These are phyloP conservation scores for Capronia epimyces DNA, from an alignment of 2,329 filamentous ascomycete species.

Conservation along the genomic window DNA sequence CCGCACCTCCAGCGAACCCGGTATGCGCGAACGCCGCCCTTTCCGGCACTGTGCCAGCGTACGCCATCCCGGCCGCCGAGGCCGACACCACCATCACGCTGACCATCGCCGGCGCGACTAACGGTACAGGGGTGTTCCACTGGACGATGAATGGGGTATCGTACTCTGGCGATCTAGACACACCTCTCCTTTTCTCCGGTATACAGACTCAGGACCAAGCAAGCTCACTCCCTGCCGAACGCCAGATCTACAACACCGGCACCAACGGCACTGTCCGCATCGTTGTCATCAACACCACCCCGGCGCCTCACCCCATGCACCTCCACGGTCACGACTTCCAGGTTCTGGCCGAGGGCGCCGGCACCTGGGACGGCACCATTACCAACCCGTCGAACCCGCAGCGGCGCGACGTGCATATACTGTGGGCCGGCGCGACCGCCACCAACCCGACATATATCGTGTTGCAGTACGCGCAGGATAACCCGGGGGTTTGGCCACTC, in stretches of 20 bases:
- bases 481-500: conserved; percentile 42
- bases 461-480: conserved; percentile 40
- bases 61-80: conserved; percentile 41
- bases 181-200: conserved; percentile 38
- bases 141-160: conserved; percentile 34
- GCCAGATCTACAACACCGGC: conserved; percentile 22
- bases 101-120: conserved; percentile 39
- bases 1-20: conserved; percentile 46
- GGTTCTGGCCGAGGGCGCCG: conserved; percentile 22
- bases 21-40: conserved; percentile 56
- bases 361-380: conserved; percentile 23
- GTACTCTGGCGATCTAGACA: conserved; percentile 45
- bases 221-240: conserved; percentile 8
- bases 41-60: conserved; percentile 48
- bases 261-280: conserved; percentile 17
- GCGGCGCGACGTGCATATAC: conserved; percentile 36
- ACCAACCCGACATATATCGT: conserved; percentile 34
- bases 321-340: conserved; percentile 32
- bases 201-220: conserved; percentile 1
- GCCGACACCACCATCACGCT: conserved; percentile 40
- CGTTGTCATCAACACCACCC: conserved; percentile 26
- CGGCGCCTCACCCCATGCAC: conserved; percentile 38
- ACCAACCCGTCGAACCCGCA: conserved; percentile 34
- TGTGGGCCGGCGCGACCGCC: conserved; percentile 23
- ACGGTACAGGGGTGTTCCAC: conserved; percentile 28